Conservation (phyloP, 2,329 filamentous ascomycete genomes). For the Xylariaceae sp. region DNA sequence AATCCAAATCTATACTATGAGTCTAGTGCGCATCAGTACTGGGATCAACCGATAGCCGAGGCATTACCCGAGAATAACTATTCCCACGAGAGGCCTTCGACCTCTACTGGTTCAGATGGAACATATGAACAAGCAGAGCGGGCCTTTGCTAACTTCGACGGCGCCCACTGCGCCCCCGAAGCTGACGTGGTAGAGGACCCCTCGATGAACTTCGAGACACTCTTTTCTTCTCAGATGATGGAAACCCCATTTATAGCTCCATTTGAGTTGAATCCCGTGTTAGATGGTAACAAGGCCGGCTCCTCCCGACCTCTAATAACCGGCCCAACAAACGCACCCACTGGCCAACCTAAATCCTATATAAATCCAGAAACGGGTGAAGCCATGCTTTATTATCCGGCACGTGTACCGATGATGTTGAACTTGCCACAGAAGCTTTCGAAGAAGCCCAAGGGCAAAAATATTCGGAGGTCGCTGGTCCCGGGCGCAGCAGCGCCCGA, state of each 20-base stretch:
- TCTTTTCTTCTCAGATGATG: constrained; percentile 19
- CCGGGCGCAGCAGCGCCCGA: constrained; percentile 57
- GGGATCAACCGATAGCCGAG: constrained; percentile 28
- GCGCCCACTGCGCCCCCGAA: constrained; percentile 65
- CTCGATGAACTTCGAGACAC: constrained; percentile 23
- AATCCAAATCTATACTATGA: constrained; percentile 27
- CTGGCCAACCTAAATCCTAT: constrained; percentile 50
- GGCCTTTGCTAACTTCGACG: constrained; percentile 77
- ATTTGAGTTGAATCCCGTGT: constrained; percentile 19
- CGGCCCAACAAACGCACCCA: constrained; percentile 30
- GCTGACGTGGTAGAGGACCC: constrained; percentile 29
- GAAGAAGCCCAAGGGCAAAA: constrained; percentile 58
- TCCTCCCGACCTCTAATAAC: constrained; percentile 27
- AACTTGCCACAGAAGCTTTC: constrained; percentile 87
- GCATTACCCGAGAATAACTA: constrained; percentile 20
- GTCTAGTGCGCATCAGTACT: constrained; percentile 27
- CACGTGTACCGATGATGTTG: constrained; percentile 87
- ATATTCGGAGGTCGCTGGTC: constrained; percentile 68
- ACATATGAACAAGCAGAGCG: constrained; percentile 61
- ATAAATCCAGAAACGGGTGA: constrained; percentile 62
- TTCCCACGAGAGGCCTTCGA: constrained; percentile 37
- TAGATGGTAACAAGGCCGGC: constrained; percentile 20
- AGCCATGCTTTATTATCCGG: constrained; percentile 90
- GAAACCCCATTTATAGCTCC: constrained; percentile 23
- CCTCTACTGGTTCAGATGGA: constrained; percentile 50